Percentiles rank a stretch among this genome's conserved stretches.
Evolutionary conservation across 306 rosid genomes (phyloP).

Genomic region (Prunus campanulata): DNA sequence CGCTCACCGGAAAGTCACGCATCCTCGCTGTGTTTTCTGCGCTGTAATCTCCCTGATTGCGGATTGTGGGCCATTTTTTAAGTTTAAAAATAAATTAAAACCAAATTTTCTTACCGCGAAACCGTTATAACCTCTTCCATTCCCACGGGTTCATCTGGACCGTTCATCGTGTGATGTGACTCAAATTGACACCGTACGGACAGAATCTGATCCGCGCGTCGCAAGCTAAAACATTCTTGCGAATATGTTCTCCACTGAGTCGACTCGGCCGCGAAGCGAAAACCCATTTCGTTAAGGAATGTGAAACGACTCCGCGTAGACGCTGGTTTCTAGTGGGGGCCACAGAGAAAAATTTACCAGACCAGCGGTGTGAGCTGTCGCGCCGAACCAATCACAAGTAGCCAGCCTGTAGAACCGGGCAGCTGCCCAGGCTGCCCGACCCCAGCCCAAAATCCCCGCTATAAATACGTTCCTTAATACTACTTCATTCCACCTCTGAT

Average conservation of each 20-base stretch:
- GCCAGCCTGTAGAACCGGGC: slow-evolving; percentile 67
- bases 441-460: slow-evolving; percentile 8
- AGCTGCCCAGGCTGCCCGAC: slow-evolving; percentile 63
- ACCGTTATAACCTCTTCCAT: not conserved
- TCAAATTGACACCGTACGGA: not conserved
- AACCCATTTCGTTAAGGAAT: not conserved
- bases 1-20: slow-evolving; percentile 1
- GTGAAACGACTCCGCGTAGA: not conserved
- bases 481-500: not conserved
- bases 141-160: not conserved
- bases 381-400: slow-evolving; percentile 4
- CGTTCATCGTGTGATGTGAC: not conserved
- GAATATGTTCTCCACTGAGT: not conserved
- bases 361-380: slow-evolving; percentile 43
- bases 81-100: not conserved
- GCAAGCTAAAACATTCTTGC: not conserved
- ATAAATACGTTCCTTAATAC: slow-evolving; percentile 15
- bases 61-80: slow-evolving; percentile 1
- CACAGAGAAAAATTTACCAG: not conserved
- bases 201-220: not conserved
- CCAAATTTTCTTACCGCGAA: not conserved
- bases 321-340: not conserved
- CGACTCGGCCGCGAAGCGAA: not conserved
- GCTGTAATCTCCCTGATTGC: not conserved
- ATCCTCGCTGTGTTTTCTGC: slow-evolving; percentile 1